phyloP scores from a whole-genome alignment of 2,329 filamentous ascomycete genomes.

The Fusarium sp. region DNA sequence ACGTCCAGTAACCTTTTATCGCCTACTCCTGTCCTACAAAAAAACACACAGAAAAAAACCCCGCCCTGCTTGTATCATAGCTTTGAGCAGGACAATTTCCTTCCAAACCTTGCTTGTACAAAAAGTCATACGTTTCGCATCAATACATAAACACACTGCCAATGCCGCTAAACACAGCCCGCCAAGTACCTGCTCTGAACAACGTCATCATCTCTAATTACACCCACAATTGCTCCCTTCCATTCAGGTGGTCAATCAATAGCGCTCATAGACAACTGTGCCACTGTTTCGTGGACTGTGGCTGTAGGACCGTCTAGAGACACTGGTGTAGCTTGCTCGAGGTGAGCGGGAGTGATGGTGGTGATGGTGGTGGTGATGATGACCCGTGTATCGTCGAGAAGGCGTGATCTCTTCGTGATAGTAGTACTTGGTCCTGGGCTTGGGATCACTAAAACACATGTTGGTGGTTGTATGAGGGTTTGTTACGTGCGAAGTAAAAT shows the following conservation, averaged over 20 bases:
- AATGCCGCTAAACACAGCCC: constrained; percentile 34
- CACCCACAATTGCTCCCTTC: not conserved
- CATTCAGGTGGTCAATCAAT: constrained; percentile 19
- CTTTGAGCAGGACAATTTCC: constrained; percentile 13
- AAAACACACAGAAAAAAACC: too few species aligned
- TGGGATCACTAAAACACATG: constrained; percentile 66
- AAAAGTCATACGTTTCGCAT: constrained; percentile 23
- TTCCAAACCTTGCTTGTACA: not conserved
- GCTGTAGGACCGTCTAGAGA: constrained; percentile 54
- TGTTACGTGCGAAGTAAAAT: constrained; percentile 6
- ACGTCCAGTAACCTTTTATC: constrained; percentile 6
- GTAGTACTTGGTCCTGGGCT: constrained; percentile 64
- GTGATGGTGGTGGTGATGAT: constrained; percentile 54
- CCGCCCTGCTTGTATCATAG: constrained; percentile 25
- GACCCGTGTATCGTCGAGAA: constrained; percentile 56
- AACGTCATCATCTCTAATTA: constrained; percentile 31
- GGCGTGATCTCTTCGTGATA: constrained; percentile 68
- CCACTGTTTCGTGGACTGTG: constrained; percentile 62
- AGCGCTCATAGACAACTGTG: constrained; percentile 43
- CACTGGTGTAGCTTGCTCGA: constrained; percentile 59
- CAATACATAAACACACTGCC: constrained; percentile 30
- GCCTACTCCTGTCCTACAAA: constrained; percentile 1
- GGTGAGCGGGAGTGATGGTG: constrained; percentile 55
- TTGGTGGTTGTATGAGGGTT: constrained; percentile 42
- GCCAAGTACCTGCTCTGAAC: constrained; percentile 24